Percentiles rank a stretch among this genome's conserved stretches.
phyloP scores from a whole-genome alignment of 768 basidiomycete genomes.

The Mycena rosella region DNA sequence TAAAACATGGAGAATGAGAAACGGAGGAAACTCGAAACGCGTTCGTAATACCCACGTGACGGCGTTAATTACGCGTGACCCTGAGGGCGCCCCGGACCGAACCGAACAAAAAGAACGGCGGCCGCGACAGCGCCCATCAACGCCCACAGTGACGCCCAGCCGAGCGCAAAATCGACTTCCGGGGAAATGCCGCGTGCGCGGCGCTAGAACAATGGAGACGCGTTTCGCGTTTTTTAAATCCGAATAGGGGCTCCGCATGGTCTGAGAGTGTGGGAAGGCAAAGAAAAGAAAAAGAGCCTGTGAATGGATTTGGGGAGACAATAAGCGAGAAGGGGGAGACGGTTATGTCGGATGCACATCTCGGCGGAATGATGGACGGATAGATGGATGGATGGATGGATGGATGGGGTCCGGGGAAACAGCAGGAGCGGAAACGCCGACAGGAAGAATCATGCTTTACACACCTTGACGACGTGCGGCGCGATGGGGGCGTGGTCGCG shows the following conservation, averaged over 20 bases:
- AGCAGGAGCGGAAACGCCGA: conserved; percentile 4
- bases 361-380: conserved; percentile 1
- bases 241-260: conserved; percentile 2
- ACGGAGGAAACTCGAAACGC: not conserved
- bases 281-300: not conserved
- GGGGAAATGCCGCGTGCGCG: too few species aligned
- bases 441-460: conserved; percentile 41
- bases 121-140: not conserved
- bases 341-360: not conserved
- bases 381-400: conserved; percentile 2
- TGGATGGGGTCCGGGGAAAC: not conserved
- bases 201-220: conserved; percentile 8
- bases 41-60: not conserved
- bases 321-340: not conserved
- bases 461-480: conserved; percentile 83
- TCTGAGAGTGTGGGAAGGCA: too few species aligned
- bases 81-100: not conserved
- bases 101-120: not conserved
- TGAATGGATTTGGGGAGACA: not conserved
- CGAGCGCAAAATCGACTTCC: not conserved
- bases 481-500: conserved; percentile 80
- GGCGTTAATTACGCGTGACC: not conserved
- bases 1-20: too few species aligned
- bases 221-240: not conserved
- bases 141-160: not conserved